Evolutionary conservation across 2,329 filamentous ascomycete genomes (phyloP), one percentile per base, ranked within the genome.

Genomic region (Colletotrichum aenigma): DNA sequence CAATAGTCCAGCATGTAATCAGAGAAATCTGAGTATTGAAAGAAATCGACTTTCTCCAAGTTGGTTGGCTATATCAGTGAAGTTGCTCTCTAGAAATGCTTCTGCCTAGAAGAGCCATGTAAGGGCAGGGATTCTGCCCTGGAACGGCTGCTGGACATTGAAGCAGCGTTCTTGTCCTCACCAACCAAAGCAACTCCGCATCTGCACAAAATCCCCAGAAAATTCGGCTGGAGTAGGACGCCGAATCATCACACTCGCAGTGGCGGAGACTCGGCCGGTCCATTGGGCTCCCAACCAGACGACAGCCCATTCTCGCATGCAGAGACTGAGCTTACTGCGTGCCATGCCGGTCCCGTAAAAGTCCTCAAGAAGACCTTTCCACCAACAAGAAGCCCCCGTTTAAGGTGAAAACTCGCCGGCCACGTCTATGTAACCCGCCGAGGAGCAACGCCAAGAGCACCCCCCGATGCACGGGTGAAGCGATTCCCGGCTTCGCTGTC

Each of bases 321-420:
- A 13, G 43, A 52, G 43, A 4, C n/a, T 21, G 38, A 12, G 38
- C 38, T n/a, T 12, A 48, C 38, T 4, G 18, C 38, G 38, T n/a
- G 38, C 38, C 38, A 48, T 48, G 38, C 9, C 9, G 38, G 10
- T n/a, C 18, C 38, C 18, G 38, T 43, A 43, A 43, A 48, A 3
- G 0, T n/a, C 4, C n/a, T n/a, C 10, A 48, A 52, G n/a, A 0
- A 0, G 1, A 21, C n/a, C n/a, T 21, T 52, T 52, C 6, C n/a
- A 52, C 43, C 43, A 52, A 52, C 43, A 52, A 52, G 43, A 52
- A 52, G 16, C n/a, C 43, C n/a, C n/a, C 43, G 43, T 52, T 13
- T 13, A 21, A 12, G 43, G 2, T 21, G n/a, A 7, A 13, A 52
- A 48, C 16, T 48, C 38, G 38, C 38, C 38, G 38, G 5, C 38